Evolutionary conservation across 495 filamentous ascomycete species (phyloP).

Genomic region (Hypoxylon intermedium): DNA sequence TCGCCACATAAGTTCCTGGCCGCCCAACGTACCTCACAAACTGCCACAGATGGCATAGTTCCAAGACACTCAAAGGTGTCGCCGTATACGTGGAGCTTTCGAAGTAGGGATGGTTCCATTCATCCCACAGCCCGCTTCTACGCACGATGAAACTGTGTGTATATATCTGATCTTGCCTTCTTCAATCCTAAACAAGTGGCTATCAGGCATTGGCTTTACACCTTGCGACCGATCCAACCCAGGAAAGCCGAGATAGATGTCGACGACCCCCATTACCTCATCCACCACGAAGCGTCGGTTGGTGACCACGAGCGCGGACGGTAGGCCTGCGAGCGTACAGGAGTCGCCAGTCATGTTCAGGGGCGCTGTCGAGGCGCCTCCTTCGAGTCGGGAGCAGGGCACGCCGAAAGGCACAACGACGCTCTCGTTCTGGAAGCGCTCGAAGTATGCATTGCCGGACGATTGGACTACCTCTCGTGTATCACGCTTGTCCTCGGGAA

Average conservation of each 20-base stretch:
- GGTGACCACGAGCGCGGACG: constrained; percentile 44
- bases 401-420: constrained; percentile 44
- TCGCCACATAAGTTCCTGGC: no score
- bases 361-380: constrained; percentile 45
- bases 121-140: constrained; percentile 44
- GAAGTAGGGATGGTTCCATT: constrained; percentile 35
- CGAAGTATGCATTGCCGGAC: constrained; percentile 48
- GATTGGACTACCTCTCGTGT: constrained; percentile 43
- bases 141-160: constrained; percentile 47
- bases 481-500: constrained; percentile 40
- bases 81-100: constrained; percentile 7
- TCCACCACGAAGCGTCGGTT: constrained; percentile 52
- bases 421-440: constrained; percentile 45
- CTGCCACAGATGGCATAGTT: no score
- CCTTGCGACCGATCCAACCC: constrained; percentile 46
- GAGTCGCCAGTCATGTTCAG: constrained; percentile 39
- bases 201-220: constrained; percentile 44
- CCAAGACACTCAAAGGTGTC: constrained; percentile 3
- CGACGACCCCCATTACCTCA: constrained; percentile 46
- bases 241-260: constrained; percentile 49
- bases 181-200: constrained; percentile 50
- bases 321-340: constrained; percentile 44
- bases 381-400: constrained; percentile 49
- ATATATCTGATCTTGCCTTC: constrained; percentile 48
- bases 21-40: no score